Evolutionary conservation across 495 filamentous ascomycete genomes (phyloP).

Genomic region (Penicillium soppii): DNA sequence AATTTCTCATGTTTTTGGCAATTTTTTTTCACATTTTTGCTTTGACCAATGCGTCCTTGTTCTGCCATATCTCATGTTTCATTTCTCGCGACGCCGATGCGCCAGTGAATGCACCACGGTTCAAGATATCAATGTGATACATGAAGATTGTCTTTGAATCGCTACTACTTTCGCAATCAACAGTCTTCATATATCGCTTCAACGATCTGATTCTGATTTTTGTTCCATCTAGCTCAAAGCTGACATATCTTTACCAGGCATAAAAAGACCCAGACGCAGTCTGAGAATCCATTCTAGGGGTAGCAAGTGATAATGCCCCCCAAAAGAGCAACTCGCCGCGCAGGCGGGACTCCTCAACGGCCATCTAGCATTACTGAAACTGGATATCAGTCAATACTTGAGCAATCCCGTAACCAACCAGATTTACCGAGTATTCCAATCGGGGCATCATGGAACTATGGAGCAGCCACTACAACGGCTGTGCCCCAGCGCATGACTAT

Average conservation of each 20-base stretch:
- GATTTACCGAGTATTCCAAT: slow-evolving; percentile 29
- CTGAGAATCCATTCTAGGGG: background rate
- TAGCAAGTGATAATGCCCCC: slow-evolving; percentile 23
- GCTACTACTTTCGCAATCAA: background rate
- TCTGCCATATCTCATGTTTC: background rate
- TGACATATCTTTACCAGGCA: background rate
- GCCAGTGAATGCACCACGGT: background rate
- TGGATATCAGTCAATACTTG: slow-evolving; percentile 10
- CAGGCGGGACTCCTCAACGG: slow-evolving; percentile 2
- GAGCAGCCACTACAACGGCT: slow-evolving; percentile 25
- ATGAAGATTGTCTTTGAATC: background rate
- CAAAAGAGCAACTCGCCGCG: slow-evolving; percentile 17
- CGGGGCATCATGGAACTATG: slow-evolving; percentile 35
- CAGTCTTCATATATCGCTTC: background rate
- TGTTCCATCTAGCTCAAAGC: background rate
- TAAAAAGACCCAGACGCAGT: background rate
- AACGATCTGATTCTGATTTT: background rate
- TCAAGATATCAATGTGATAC: background rate
- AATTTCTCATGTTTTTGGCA: too few relatives aligned
- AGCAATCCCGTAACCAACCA: slow-evolving; percentile 6
- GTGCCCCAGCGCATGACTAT: slow-evolving; percentile 24
- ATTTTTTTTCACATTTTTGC: background rate
- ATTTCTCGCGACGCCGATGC: background rate
- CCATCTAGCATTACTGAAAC: background rate
- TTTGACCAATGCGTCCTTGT: background rate